Evolutionary conservation across 805 yeast species (phyloP), one percentile per base, ranked within the genome.

Genomic region (Yarrowia porcina): DNA sequence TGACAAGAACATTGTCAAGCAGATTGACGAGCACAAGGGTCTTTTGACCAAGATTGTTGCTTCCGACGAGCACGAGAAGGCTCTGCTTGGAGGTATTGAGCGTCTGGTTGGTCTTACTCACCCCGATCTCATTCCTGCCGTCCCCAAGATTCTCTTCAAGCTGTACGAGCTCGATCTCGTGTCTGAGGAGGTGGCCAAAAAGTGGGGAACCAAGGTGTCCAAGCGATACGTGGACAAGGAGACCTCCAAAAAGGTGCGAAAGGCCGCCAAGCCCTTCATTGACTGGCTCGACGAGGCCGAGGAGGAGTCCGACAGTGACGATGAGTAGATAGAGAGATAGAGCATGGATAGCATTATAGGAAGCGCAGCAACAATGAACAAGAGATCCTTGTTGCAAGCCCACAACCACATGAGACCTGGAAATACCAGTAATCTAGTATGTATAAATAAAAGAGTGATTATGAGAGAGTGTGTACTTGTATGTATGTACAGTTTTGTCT

Each of bases 201-300:
- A 83, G 52, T 94, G 97, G 90, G 97, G 97, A 71, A 83, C 93
- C 60, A 91, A 85, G 76, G 92, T 89, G 54, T 88, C 96, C 61
- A 91, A 91, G 80, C 92, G 91, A 76, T 94, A 87, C 71, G 97
- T 94, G 65, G 89, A 96, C 66, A 94, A 93, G 79, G 96, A 90
- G 50, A 81, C 85, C 33, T 87, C 96, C 61, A 93, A 93, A 80
- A 93, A 89, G 82, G 96, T 92, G 59, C 89, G 97, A 77, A 89
- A 86, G 77, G 94, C 97, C 49, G 97, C 97, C 65, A 92, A 91
- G 77, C 96, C 98, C 30, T 94, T 94, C 78, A 79, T 94, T 67
- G 85, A 88, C 68, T 94, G 99, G 99, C 83, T 94, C 68, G 87
- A 90, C 73, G 92, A 89, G 75, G 98, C 99, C 65, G 97, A 90